Evolutionary conservation across 352 stramenopile genomes (phyloP).

Genomic region (Pythium aquatile): DNA sequence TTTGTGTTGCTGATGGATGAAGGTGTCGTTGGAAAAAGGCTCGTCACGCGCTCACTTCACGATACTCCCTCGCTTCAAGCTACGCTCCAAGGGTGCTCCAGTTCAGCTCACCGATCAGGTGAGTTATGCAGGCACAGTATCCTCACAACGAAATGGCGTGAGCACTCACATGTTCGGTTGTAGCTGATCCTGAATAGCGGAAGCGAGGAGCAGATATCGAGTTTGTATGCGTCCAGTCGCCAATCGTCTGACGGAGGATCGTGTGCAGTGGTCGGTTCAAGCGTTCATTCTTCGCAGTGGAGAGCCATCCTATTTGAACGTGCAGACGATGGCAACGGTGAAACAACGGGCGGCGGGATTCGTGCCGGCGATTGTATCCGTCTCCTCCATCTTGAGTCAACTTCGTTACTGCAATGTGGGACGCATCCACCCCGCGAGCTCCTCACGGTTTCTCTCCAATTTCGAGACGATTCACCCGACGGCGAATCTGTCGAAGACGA

Average conservation of each 20-base stretch:
- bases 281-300: conserved; percentile 58
- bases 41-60: conserved; percentile 51
- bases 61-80: conserved; percentile 60
- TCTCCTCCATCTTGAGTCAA: conserved; percentile 64
- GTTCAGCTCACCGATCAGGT: conserved; percentile 72
- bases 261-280: conserved; percentile 49
- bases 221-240: conserved; percentile 66
- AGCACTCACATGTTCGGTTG: neutral
- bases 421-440: neutral
- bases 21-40: conserved; percentile 52
- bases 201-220: conserved; percentile 46
- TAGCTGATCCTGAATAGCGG: conserved; percentile 54
- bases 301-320: conserved; percentile 57
- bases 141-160: neutral
- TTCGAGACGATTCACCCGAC: conserved; percentile 25
- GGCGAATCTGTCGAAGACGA: conserved; percentile 41
- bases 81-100: conserved; percentile 58
- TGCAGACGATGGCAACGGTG: conserved; percentile 9
- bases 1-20: neutral
- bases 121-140: neutral
- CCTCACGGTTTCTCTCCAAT: conserved; percentile 41
- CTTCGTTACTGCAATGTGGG: conserved; percentile 53
- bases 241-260: conserved; percentile 32
- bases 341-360: conserved; percentile 29
- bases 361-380: conserved; percentile 57